Base-by-base conservation (phyloP, 2,329 filamentous ascomycete genomes). In the Epichloe scottii region DNA sequence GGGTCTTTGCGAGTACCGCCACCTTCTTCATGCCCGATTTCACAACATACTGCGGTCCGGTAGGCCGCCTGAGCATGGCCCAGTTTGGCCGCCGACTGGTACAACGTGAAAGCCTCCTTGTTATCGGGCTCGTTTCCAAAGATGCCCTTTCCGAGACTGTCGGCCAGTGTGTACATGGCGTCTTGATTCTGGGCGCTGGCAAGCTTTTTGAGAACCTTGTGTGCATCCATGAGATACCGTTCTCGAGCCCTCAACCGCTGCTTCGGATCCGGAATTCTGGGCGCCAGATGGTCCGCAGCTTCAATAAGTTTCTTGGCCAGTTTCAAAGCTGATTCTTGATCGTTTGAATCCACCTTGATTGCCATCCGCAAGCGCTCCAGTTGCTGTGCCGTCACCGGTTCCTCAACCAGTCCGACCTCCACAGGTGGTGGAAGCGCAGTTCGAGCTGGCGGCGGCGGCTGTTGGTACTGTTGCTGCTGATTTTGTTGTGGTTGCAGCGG, bases 31-130 rank as follows among this genome's bases (percentile, higher is more conserved):
- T 89, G 82, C 3, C 93, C 93, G 60, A 98, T 89, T 66, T 98
- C 93, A 63, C 93, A 97, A 71, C 93, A 98, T 0, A 98, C 91
- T 0, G 93, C 93, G 26, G 93, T 95, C 50, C 93, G 81, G 66
- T 97, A 98, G 0, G 93, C 93, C 30, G 89, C 87, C 50, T 86
- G 84, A 2, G 87, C 78, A 65, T 98, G 89, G 1, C 88, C 88
- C 12, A 84, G 71, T 70, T 97, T 98, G 0, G 93, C 93, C 2
- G 91, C 89, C 10, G 89, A 89, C 67, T 96, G 90, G 61, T 98
- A 98, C 10, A 97, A 73, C 2, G 81, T 84, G 65, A 96, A 98
- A 0, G 93, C 93, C 69, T 97, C 90, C 62, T 94, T 95, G 49
- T 86, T 81, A 60, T 97, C 91, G 0, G 82, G 76, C 59, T 91